Evolutionary conservation across 2,329 filamentous ascomycete species (phyloP).

Genomic region (Alternaria angustiovoidea): DNA sequence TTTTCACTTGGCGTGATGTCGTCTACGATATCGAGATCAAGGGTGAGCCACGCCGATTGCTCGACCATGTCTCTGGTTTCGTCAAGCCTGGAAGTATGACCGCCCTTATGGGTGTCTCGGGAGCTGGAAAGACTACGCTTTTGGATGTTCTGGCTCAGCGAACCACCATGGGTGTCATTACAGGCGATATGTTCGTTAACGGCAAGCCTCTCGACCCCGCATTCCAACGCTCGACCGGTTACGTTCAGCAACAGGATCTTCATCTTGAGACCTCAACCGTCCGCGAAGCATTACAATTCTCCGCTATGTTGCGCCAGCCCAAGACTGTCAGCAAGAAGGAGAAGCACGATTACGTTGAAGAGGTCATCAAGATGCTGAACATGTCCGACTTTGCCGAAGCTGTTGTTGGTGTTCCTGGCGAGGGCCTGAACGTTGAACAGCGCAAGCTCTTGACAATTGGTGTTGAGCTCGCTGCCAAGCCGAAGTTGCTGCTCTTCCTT

Average conservation of each 20-base stretch:
- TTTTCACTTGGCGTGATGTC: constrained; percentile 51
- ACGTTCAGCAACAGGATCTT: constrained; percentile 53
- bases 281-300: constrained; percentile 48
- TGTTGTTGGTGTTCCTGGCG: constrained; percentile 69
- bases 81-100: constrained; percentile 64
- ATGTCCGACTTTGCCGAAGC: constrained; percentile 73
- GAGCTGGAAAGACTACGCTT: constrained; percentile 51
- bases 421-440: constrained; percentile 73
- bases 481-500: constrained; percentile 68
- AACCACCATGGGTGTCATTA: constrained; percentile 49
- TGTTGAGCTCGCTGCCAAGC: constrained; percentile 75
- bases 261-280: constrained; percentile 51
- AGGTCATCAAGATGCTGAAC: constrained; percentile 71
- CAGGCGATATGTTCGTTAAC: constrained; percentile 51
- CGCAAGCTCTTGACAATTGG: constrained; percentile 76
- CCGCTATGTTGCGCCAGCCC: constrained; percentile 58
- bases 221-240: constrained; percentile 51
- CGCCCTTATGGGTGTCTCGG: constrained; percentile 49
- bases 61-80: constrained; percentile 64
- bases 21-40: constrained; percentile 48
- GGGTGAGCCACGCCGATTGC: constrained; percentile 59
- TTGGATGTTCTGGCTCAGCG: constrained; percentile 49
- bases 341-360: constrained; percentile 69
- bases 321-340: constrained; percentile 62
- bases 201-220: constrained; percentile 45